Evolutionary conservation across 1,284 basidiomycete species (phyloP), one percentile per base, ranked within the genome.

Genomic region (Singerocomus rubriflavus): DNA sequence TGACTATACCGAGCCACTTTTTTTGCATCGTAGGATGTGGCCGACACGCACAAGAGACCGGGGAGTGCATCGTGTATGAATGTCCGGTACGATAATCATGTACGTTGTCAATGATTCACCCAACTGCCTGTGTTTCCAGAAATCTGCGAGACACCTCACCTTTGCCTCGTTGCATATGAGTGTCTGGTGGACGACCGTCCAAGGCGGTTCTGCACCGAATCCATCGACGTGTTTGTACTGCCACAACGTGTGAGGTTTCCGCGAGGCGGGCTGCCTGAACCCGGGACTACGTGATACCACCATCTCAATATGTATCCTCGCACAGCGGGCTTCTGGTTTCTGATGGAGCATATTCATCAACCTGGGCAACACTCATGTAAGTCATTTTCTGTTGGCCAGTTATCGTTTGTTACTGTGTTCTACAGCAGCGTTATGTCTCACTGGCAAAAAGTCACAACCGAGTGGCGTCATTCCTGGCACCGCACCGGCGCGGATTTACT

Each of bases 181-280:
- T 54, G 58, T 43, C 34, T 37, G 37, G 43, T 39, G 25, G 49
- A 37, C 46, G 41, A 17, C 42, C 34, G 42, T 47, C 34, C 37
- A 41, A 47, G 56, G 59, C 50, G 39, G 48, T 62, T 54, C 56
- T 34, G 38, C 43, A 34, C 50, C 50, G 16, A 47, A 43, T 43
- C 44, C 44, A 40, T 47, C 51, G 54, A 62, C 53, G 48, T 25
- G 45, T 33, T 5, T 25, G 25, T 53, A 65, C 54, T 29, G 66
- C 66, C 68, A 63, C 55, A 44, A 32, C 29, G 44, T 45, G 47
- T 41, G 39, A 62, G 64, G 55, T 42, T 42, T n/a, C 61, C 68
- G 66, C 59, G 59, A 69, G 64, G 68, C 51, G 31, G 39, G 16
- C 56, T 40, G 33, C 41, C 29, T 46, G 21, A 21, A 21, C 21